phyloP scores from a whole-genome alignment of 768 basidiomycete genomes.

The Ramaria rubella region DNA sequence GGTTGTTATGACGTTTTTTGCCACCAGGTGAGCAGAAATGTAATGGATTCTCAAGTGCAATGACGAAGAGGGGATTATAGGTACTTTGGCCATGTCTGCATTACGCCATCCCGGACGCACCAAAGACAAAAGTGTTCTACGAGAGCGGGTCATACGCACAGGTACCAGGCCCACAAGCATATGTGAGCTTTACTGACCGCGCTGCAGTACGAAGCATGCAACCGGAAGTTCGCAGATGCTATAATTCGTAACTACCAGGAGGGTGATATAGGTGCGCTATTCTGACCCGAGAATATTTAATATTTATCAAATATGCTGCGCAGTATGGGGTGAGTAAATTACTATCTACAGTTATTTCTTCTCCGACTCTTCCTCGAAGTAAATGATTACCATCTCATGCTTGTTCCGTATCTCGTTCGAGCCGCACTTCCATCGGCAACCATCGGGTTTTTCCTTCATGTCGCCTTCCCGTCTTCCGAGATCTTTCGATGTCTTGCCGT shows the following conservation, averaged over 20 bases:
- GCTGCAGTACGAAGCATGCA: slow-evolving; percentile 85
- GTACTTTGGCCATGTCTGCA: slow-evolving; percentile 87
- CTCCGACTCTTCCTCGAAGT: slow-evolving; percentile 26
- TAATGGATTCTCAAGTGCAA: slow-evolving; percentile 10
- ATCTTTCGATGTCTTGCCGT: slow-evolving; percentile 90
- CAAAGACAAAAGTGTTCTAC: slow-evolving; percentile 75
- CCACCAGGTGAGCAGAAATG: slow-evolving; percentile 57
- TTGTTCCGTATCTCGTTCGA: slow-evolving; percentile 83
- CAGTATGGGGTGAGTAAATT: slow-evolving; percentile 42
- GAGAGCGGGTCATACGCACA: slow-evolving; percentile 64
- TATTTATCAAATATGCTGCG: neutral
- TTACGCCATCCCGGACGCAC: slow-evolving; percentile 81
- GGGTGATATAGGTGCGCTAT: slow-evolving; percentile 72
- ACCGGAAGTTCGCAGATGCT: slow-evolving; percentile 80
- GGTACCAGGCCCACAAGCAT: neutral
- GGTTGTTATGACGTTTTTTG: slow-evolving; percentile 83
- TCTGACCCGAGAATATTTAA: no score
- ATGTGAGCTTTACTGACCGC: neutral
- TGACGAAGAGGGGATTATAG: slow-evolving; percentile 17
- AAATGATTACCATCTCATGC: slow-evolving; percentile 96
- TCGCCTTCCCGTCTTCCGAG: slow-evolving; percentile 92
- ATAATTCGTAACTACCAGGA: slow-evolving; percentile 77
- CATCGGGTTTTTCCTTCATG: slow-evolving; percentile 95
- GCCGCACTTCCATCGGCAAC: slow-evolving; percentile 50
- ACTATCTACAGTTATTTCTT: neutral